Conservation (phyloP, 2,329 filamentous ascomycete species). For the Exserohilum turcica region DNA sequence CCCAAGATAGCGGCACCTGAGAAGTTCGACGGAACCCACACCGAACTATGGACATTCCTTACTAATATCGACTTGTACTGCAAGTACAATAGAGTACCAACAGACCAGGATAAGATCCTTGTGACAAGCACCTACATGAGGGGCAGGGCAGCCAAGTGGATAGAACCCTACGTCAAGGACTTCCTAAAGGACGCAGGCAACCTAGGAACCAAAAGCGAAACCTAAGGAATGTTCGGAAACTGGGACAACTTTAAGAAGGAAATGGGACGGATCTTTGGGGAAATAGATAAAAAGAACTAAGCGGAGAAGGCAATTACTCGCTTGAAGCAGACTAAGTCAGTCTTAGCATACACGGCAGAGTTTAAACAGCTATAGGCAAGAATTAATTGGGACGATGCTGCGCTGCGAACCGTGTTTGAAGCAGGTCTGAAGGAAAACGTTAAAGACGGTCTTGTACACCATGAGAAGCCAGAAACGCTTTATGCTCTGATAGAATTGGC, state of each 20-base stretch:
- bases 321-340: not conserved
- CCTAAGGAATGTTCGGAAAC: not conserved
- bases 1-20: not conserved
- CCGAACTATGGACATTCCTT: not conserved
- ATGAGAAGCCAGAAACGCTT: not conserved
- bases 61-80: not conserved
- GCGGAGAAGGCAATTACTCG: not conserved
- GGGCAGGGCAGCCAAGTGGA: not conserved
- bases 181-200: not conserved
- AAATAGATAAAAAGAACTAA: not conserved
- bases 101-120: not conserved
- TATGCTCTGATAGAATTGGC: not conserved
- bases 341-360: not conserved
- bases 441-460: not conserved
- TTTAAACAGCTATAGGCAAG: not conserved
- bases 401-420: not conserved
- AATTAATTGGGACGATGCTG: not conserved
- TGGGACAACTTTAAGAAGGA: not conserved
- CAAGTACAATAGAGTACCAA: not conserved
- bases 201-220: not conserved
- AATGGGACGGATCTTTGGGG: not conserved
- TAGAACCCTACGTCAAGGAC: not conserved
- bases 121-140: not conserved
- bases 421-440: not conserved
- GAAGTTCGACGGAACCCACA: not conserved